Evolutionary conservation across 306 rosid genomes (phyloP).

Genomic region (Acacia confusa): DNA sequence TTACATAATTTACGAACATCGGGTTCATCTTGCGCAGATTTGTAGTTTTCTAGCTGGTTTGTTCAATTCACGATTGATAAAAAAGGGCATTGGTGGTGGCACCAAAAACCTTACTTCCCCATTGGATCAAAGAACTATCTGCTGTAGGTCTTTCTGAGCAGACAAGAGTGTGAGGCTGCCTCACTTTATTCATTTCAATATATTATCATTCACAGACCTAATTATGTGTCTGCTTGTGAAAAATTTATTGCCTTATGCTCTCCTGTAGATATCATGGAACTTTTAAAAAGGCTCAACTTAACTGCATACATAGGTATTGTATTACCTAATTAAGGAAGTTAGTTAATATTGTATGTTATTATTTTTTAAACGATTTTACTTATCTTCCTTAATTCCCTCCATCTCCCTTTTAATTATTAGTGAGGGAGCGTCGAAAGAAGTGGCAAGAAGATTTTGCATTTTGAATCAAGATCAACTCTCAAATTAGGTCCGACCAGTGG

Average conservation of each 20-base stretch:
- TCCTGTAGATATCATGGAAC: neutral
- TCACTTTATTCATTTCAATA: neutral
- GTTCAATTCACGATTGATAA: neutral
- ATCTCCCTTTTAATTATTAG: too few species aligned
- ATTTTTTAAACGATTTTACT: too few species aligned
- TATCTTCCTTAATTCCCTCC: too few species aligned
- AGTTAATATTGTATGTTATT: too few species aligned
- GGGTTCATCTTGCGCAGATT: neutral
- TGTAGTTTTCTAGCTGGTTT: neutral
- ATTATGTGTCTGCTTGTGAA: too few species aligned
- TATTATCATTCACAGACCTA: neutral
- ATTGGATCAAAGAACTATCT: neutral
- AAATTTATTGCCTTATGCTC: neutral
- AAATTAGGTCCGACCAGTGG: too few species aligned
- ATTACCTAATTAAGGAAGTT: too few species aligned
- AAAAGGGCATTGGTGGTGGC: neutral
- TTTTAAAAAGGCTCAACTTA: neutral
- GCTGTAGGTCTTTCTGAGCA: neutral
- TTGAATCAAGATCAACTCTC: too few species aligned
- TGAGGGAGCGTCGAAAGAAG: too few species aligned
- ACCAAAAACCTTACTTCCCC: neutral
- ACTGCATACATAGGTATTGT: neutral
- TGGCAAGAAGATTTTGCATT: too few species aligned
- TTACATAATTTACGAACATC: neutral
- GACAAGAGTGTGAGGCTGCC: neutral